Conservation (phyloP, 768 basidiomycete genomes). For the Auriculariales sp. region DNA sequence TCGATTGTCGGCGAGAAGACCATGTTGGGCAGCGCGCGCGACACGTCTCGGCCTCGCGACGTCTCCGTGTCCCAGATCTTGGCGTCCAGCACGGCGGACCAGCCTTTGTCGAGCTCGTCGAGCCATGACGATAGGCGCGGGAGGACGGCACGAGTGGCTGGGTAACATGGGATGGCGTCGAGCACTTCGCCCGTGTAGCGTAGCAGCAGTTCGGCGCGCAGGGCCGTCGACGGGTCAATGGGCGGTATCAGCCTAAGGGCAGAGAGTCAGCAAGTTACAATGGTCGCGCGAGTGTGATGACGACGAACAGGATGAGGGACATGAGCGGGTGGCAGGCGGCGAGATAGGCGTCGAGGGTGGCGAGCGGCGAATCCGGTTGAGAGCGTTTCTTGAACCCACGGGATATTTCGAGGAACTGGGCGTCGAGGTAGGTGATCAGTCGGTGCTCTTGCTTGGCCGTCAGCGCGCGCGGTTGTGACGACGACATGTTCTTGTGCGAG, state of each 20-base stretch:
- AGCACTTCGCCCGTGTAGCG: constrained; percentile 57
- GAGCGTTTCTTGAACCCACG: constrained; percentile 65
- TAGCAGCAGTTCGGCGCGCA: constrained; percentile 55
- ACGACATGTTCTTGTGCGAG: background rate
- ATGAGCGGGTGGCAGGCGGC: constrained; percentile 40
- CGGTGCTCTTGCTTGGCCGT: constrained; percentile 46
- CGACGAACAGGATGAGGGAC: constrained; percentile 31
- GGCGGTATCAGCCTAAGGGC: constrained; percentile 45
- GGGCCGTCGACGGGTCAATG: constrained; percentile 48
- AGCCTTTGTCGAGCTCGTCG: constrained; percentile 60
- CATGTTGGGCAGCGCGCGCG: constrained; percentile 26
- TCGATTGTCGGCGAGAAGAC: constrained; percentile 10
- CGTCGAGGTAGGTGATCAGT: constrained; percentile 50
- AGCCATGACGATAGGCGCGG: constrained; percentile 48
- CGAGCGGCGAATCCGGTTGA: constrained; percentile 21
- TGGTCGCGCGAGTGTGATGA: background rate
- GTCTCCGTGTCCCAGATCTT: constrained; percentile 51
- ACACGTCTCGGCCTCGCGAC: constrained; percentile 22
- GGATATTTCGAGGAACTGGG: constrained; percentile 47
- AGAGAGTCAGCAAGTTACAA: background rate
- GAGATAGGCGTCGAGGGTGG: constrained; percentile 47
- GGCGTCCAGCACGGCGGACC: constrained; percentile 47
- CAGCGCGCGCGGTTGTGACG: constrained; percentile 18
- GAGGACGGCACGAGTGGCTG: constrained; percentile 27
- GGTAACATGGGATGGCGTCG: constrained; percentile 46